These are phyloP conservation scores for Cryptococcus amylolentus DNA, from an alignment of 1,284 basidiomycete genomes.

Conservation along the genomic window DNA sequence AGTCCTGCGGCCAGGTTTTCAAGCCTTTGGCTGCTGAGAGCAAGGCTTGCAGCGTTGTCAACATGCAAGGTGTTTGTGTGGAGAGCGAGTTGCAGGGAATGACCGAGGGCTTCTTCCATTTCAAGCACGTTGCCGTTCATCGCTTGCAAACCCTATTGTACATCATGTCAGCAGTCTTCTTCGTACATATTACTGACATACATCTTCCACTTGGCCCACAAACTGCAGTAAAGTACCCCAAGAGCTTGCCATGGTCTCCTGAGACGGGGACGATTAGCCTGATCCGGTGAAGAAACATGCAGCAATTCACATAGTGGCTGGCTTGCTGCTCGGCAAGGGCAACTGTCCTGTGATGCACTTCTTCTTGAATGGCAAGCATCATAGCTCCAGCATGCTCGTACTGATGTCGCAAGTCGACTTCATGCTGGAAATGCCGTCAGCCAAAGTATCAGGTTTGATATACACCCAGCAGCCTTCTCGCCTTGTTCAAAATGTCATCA, in stretches of 20 bases:
- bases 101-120: not conserved
- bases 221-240: not conserved
- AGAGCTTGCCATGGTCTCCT: not conserved
- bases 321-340: not conserved
- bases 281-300: not conserved
- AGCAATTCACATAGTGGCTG: not conserved
- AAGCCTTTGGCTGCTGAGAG: not conserved
- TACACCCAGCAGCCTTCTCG: no score
- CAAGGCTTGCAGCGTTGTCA: not conserved
- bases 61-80: not conserved
- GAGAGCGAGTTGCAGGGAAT: not conserved
- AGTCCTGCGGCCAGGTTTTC: not conserved
- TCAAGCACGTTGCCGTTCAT: not conserved
- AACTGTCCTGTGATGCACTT: not conserved
- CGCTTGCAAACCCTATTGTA: not conserved
- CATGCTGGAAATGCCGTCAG: no score
- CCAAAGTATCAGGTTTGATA: no score
- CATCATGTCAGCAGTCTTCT: not conserved
- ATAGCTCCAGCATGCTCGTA: no score
- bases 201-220: not conserved
- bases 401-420: no score
- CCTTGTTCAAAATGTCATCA: no score
- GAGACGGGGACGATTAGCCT: not conserved
- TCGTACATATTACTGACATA: not conserved
- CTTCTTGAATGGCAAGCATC: no score